phyloP scores from a whole-genome alignment of 2,329 filamentous ascomycete species.

The Fusarium concolor region DNA sequence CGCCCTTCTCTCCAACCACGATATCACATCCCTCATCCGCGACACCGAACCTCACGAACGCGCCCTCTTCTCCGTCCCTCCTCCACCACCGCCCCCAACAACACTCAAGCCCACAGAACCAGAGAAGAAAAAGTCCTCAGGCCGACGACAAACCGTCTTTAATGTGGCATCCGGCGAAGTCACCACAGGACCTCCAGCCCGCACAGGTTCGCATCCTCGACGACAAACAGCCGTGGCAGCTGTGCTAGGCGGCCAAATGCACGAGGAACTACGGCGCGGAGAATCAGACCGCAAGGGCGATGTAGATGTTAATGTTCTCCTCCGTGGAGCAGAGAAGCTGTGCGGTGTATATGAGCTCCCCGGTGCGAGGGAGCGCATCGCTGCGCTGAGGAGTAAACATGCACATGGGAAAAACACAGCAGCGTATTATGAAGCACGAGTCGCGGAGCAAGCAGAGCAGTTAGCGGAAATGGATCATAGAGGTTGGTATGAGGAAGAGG shows the following conservation, averaged over 20 bases:
- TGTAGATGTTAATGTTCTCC: constrained; percentile 85
- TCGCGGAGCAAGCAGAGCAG: constrained; percentile 79
- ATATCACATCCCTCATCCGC: constrained; percentile 94
- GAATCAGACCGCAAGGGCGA: constrained; percentile 69
- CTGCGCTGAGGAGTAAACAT: constrained; percentile 76
- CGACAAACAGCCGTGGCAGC: constrained; percentile 88
- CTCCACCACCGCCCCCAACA: constrained; percentile 67
- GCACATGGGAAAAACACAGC: constrained; percentile 78
- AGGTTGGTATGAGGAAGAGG: constrained; percentile 67
- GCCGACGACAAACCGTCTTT: constrained; percentile 72
- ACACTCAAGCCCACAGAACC: constrained; percentile 52
- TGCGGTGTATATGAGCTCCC: constrained; percentile 87
- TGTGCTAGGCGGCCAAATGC: constrained; percentile 87
- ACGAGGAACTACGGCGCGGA: constrained; percentile 77
- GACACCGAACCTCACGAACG: constrained; percentile 96
- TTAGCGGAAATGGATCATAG: constrained; percentile 76
- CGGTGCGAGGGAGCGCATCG: constrained; percentile 82
- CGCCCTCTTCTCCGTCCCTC: constrained; percentile 91
- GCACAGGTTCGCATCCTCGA: constrained; percentile 64
- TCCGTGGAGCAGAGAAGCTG: constrained; percentile 89
- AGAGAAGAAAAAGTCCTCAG: constrained; percentile 52
- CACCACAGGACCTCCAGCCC: constrained; percentile 65
- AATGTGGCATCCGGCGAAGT: constrained; percentile 73
- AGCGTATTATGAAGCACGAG: constrained; percentile 81
- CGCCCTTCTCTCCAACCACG: constrained; percentile 85